Evolutionary conservation across 2,329 filamentous ascomycete genomes (phyloP).

Genomic region (Elsinoe arachidis): DNA sequence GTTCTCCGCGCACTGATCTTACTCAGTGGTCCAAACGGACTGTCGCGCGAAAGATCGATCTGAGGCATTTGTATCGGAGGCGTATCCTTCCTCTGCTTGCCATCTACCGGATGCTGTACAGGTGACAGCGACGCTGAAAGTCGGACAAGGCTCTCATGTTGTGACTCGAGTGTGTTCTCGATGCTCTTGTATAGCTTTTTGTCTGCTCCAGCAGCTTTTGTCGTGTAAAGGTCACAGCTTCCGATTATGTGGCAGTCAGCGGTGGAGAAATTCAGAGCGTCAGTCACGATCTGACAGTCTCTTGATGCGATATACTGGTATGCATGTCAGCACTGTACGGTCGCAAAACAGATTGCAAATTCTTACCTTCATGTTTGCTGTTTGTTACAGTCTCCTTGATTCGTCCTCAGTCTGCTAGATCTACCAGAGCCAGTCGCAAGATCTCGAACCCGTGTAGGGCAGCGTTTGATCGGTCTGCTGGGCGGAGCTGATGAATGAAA

Average conservation of each 20-base stretch:
- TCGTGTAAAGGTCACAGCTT: constrained; percentile 93
- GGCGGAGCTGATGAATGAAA: background rate
- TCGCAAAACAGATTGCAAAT: background rate
- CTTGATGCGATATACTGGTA: constrained; percentile 78
- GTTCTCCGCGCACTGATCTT: constrained; percentile 82
- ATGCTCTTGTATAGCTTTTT: constrained; percentile 98
- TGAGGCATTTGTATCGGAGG: constrained; percentile 25
- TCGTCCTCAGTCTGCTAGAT: too few relatives aligned
- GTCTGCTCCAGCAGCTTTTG: constrained; percentile 87
- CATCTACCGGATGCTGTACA: constrained; percentile 45
- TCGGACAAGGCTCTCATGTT: constrained; percentile 80
- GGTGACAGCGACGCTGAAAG: constrained; percentile 82
- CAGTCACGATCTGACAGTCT: constrained; percentile 85
- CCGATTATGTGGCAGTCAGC: constrained; percentile 86
- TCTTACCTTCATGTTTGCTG: constrained; percentile 16
- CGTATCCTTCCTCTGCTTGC: constrained; percentile 29
- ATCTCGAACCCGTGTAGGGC: too few relatives aligned
- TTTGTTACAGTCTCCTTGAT: background rate
- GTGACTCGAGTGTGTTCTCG: constrained; percentile 79
- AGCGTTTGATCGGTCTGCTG: too few relatives aligned
- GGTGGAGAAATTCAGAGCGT: constrained; percentile 91
- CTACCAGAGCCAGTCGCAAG: too few relatives aligned
- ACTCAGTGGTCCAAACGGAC: constrained; percentile 83
- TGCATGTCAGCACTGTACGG: constrained; percentile 18
- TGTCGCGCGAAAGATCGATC: constrained; percentile 69